A percentile compares a stretch with the other conserved stretches of the same genome.
These are phyloP conservation scores for Chlamydomonas schloesseri DNA, from an alignment of 139 green algal genomes.

Conservation along the genomic window DNA sequence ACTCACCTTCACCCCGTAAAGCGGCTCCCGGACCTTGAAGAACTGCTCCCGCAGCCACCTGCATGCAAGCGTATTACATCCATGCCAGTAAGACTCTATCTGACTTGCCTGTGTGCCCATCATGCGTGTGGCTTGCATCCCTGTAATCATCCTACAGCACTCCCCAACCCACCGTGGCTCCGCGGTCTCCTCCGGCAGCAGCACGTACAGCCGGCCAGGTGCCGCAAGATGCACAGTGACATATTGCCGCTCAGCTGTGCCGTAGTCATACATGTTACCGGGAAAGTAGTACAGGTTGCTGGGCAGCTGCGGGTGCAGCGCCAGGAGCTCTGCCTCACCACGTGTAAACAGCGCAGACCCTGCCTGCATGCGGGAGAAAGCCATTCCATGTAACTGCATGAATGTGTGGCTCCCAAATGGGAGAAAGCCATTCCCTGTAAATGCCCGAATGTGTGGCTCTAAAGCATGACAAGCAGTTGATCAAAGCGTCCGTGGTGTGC, in stretches of 20 bases:
- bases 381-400: no score
- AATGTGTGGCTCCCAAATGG: no score
- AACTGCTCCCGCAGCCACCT: slow-evolving; percentile 26
- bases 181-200: neutral
- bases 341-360: neutral
- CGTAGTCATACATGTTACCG: neutral
- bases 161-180: neutral
- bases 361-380: neutral
- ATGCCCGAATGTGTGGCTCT: no score
- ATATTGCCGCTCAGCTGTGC: neutral
- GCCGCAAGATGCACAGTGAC: neutral
- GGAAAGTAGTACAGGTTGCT: neutral
- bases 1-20: slow-evolving; percentile 11
- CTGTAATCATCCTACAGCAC: neutral
- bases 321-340: neutral
- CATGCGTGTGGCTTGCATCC: no score
- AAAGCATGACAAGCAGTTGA: no score
- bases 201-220: neutral
- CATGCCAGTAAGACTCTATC: neutral
- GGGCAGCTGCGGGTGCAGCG: neutral
- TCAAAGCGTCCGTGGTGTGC: no score
- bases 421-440: no score
- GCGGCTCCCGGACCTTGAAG: neutral
- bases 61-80: neutral
- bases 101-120: no score